These are phyloP conservation scores for Bolboschoenoplectus hybrid DNA, from an alignment of 202 grass and related monocot genomes.

Conservation along the genomic window DNA sequence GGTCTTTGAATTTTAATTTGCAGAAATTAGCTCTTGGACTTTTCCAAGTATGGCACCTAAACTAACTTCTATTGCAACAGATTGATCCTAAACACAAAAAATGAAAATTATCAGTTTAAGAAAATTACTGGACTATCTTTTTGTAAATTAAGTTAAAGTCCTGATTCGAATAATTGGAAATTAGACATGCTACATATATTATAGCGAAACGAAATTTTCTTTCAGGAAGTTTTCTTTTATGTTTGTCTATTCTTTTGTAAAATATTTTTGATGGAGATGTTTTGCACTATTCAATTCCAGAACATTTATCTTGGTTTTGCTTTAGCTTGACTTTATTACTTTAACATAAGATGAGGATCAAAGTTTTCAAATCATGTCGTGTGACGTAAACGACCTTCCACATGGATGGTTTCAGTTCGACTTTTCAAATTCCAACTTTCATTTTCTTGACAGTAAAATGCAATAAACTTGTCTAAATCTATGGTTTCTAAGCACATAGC, in stretches of 20 bases:
- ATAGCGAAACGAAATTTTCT: background rate
- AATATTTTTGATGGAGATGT: background rate
- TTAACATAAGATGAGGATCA: background rate
- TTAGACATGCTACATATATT: background rate
- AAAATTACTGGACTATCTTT: background rate
- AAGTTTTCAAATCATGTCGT: background rate
- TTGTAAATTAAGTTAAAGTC: background rate
- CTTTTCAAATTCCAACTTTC: too few relatives aligned
- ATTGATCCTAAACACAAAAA: too few relatives aligned
- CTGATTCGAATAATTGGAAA: background rate
- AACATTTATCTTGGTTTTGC: background rate
- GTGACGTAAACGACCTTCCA: too few relatives aligned
- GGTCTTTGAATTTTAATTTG: background rate
- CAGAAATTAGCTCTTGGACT: background rate
- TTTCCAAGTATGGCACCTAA: background rate
- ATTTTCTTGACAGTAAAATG: too few relatives aligned
- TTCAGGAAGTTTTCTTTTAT: background rate
- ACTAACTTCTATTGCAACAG: too few relatives aligned
- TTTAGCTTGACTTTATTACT: background rate
- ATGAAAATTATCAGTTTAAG: too few relatives aligned
- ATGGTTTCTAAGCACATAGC: too few relatives aligned
- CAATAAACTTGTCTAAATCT: too few relatives aligned
- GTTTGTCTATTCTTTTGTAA: background rate
- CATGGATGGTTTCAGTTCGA: too few relatives aligned
- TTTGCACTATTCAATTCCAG: background rate